These are phyloP conservation scores for Trametes cubensis DNA, from an alignment of 768 basidiomycete genomes.

Conservation along the genomic window DNA sequence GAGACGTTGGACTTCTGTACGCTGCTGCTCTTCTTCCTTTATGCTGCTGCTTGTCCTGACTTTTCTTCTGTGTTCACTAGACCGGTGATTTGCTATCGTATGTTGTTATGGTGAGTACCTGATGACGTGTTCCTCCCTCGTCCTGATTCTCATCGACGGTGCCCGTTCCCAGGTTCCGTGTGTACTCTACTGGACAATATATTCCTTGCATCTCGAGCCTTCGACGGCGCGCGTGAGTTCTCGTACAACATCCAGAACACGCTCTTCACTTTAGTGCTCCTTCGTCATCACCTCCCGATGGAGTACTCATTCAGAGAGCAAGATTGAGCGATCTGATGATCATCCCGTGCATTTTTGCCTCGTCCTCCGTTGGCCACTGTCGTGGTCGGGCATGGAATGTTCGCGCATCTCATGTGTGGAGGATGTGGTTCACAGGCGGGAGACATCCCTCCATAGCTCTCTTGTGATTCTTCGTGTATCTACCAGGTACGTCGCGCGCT, in stretches of 20 bases:
- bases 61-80: constrained; percentile 31
- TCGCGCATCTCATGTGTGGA: constrained; percentile 32
- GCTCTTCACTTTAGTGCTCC: constrained; percentile 90
- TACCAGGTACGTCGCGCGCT: constrained; percentile 19
- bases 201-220: constrained; percentile 24
- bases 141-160: constrained; percentile 24
- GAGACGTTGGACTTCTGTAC: constrained; percentile 96
- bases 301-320: constrained; percentile 87
- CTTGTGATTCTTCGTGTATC: not conserved
- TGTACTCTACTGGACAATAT: constrained; percentile 43
- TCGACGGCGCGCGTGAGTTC: constrained; percentile 5
- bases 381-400: constrained; percentile 30
- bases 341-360: constrained; percentile 45
- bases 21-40: constrained; percentile 32
- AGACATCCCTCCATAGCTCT: constrained; percentile 35
- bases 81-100: constrained; percentile 41
- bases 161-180: constrained; percentile 26
- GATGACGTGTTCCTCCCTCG: constrained; percentile 24
- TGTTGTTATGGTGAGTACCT: constrained; percentile 41
- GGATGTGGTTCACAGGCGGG: constrained; percentile 57
- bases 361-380: constrained; percentile 29
- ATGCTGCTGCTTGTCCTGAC: not conserved
- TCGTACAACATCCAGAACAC: constrained; percentile 27
- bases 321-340: constrained; percentile 44
- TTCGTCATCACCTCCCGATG: constrained; percentile 58